Conservation (phyloP, 2,329 filamentous ascomycete species). For the Eutypa lata region DNA sequence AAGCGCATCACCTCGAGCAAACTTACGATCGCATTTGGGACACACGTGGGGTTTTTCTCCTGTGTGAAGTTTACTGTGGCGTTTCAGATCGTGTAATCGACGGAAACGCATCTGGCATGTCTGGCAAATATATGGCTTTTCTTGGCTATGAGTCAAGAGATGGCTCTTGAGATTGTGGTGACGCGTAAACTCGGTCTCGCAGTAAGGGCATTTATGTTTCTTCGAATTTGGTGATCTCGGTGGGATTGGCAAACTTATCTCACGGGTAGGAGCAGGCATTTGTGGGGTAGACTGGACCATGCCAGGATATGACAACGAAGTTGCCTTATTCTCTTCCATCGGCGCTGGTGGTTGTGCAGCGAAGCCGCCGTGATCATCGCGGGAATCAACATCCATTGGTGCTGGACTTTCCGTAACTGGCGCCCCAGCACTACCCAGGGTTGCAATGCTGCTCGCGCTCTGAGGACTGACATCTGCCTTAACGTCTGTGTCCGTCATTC, state of each 20-base stretch:
- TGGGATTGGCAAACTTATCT: constrained; percentile 57
- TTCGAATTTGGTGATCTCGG: constrained; percentile 71
- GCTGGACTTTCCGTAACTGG: constrained; percentile 48
- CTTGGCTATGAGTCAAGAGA: constrained; percentile 93
- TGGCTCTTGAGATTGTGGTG: constrained; percentile 98
- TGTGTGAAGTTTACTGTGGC: constrained; percentile 94
- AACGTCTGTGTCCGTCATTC: constrained; percentile 16
- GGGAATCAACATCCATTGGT: constrained; percentile 53
- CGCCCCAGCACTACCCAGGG: constrained; percentile 35
- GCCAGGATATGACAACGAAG: constrained; percentile 54
- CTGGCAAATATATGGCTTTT: constrained; percentile 93
- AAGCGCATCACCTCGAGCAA: constrained; percentile 90
- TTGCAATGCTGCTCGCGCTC: constrained; percentile 37
- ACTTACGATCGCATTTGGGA: constrained; percentile 89
- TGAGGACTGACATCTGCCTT: constrained; percentile 43
- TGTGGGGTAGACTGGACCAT: constrained; percentile 40
- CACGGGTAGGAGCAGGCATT: constrained; percentile 45
- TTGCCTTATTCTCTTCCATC: constrained; percentile 49
- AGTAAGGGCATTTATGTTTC: constrained; percentile 96
- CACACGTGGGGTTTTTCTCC: constrained; percentile 95
- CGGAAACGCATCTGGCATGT: constrained; percentile 93
- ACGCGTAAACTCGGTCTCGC: constrained; percentile 92
- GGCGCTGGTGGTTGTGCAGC: constrained; percentile 40
- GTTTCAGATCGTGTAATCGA: constrained; percentile 89
- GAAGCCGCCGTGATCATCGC: constrained; percentile 32